These are phyloP conservation scores for Decorospora gaudefroyi DNA, from an alignment of 2,329 filamentous ascomycete genomes.

Conservation along the genomic window DNA sequence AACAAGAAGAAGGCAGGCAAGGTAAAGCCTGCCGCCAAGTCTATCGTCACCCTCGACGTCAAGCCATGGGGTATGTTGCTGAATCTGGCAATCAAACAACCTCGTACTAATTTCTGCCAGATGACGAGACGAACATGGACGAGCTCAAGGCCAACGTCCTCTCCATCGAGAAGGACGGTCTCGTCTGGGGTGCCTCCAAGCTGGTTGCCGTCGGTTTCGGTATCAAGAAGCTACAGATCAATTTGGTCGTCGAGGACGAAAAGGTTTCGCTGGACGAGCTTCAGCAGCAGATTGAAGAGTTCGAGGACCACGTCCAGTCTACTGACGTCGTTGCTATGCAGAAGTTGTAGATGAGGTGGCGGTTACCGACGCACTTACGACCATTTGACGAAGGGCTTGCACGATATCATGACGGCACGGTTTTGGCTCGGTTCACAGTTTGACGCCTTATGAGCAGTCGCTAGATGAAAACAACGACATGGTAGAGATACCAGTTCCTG, in stretches of 20 bases:
- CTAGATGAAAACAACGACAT: constrained; percentile 39
- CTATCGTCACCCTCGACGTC: constrained; percentile 90
- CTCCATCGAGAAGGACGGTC: constrained; percentile 85
- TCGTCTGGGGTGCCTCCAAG: constrained; percentile 93
- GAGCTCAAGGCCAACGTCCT: constrained; percentile 80
- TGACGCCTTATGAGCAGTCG: constrained; percentile 41
- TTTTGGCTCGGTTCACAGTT: constrained; percentile 30
- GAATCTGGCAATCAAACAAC: background rate
- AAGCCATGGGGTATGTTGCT: constrained; percentile 92
- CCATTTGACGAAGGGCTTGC: constrained; percentile 22
- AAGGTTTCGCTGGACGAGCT: constrained; percentile 89
- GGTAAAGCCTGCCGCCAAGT: constrained; percentile 92
- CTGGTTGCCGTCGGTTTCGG: constrained; percentile 90
- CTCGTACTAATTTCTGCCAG: constrained; percentile 49
- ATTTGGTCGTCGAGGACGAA: constrained; percentile 95
- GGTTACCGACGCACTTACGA: constrained; percentile 10
- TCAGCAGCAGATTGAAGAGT: constrained; percentile 79
- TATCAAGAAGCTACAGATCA: constrained; percentile 99
- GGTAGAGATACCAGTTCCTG: constrained; percentile 30
- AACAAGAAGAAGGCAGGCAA: constrained; percentile 96
- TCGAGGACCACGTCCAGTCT: constrained; percentile 97
- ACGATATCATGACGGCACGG: constrained; percentile 33
- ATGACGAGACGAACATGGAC: constrained; percentile 92
- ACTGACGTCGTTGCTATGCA: constrained; percentile 74
- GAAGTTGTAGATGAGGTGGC: constrained; percentile 45